Conservation (phyloP, 306 rosid genomes). For the Geum urbanum region DNA sequence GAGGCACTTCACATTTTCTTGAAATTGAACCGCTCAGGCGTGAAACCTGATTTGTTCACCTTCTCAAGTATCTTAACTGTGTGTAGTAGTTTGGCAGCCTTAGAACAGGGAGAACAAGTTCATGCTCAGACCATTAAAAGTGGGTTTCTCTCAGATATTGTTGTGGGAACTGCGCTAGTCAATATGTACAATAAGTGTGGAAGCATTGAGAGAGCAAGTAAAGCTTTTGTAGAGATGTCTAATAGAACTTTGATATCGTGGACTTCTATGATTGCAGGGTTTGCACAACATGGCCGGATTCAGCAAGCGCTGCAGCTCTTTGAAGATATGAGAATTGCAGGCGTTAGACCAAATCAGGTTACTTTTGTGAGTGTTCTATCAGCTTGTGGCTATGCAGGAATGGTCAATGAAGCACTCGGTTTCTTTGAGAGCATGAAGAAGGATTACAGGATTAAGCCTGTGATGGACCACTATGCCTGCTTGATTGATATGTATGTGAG, state of each 20-base stretch:
- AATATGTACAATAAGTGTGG: constrained; percentile 91
- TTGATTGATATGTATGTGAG: constrained; percentile 73
- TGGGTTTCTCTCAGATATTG: constrained; percentile 63
- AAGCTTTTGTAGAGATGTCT: constrained; percentile 81
- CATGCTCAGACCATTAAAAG: constrained; percentile 74
- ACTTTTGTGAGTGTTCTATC: constrained; percentile 89
- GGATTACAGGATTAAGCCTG: constrained; percentile 71
- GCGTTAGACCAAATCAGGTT: constrained; percentile 65
- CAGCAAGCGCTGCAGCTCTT: constrained; percentile 74
- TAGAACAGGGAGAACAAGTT: constrained; percentile 79
- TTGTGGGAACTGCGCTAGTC: constrained; percentile 63
- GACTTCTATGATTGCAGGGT: constrained; percentile 84
- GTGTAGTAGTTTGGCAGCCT: constrained; percentile 61
- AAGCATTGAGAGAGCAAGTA: constrained; percentile 70
- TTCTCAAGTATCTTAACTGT: constrained; percentile 71
- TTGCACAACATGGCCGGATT: constrained; percentile 70
- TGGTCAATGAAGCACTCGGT: constrained; percentile 63
- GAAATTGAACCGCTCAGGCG: constrained; percentile 51
- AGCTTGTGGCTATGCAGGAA: constrained; percentile 77
- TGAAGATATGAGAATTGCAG: constrained; percentile 72
- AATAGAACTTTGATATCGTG: constrained; percentile 79
- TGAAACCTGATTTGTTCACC: constrained; percentile 72
- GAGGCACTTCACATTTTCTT: constrained; percentile 59
- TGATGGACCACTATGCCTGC: constrained; percentile 79
- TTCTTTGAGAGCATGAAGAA: constrained; percentile 76